Conservation (phyloP, 2,329 filamentous ascomycete genomes). For the Aotearoamyces nothofagi region DNA sequence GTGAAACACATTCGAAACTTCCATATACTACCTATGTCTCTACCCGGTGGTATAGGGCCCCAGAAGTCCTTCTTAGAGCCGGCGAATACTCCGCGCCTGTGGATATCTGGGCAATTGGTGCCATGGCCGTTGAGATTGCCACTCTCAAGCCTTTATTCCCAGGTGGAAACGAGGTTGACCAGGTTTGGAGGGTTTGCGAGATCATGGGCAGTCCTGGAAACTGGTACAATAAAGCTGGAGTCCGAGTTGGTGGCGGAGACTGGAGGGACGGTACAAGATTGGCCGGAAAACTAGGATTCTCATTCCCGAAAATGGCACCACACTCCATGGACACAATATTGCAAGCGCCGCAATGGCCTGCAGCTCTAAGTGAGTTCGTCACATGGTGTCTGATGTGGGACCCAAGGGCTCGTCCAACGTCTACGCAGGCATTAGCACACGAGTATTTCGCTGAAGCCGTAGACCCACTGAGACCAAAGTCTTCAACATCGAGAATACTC, state of each 20-base stretch:
- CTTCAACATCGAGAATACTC: conserved; percentile 67
- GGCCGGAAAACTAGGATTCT: conserved; percentile 93
- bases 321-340: conserved; percentile 93
- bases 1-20: conserved; percentile 90
- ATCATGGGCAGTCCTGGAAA: conserved; percentile 98
- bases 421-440: conserved; percentile 83
- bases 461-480: conserved; percentile 85
- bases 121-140: conserved; percentile 96
- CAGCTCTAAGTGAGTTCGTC: conserved; percentile 78
- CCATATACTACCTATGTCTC: conserved; percentile 98
- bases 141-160: conserved; percentile 95
- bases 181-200: conserved; percentile 97
- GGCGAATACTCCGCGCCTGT: conserved; percentile 96
- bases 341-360: conserved; percentile 80
- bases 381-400: conserved; percentile 99
- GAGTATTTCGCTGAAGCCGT: conserved; percentile 90
- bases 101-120: conserved; percentile 96
- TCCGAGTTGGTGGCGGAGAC: conserved; percentile 81
- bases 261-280: conserved; percentile 91
- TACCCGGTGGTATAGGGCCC: conserved; percentile 87
- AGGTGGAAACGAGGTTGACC: conserved; percentile 94
- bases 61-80: conserved; percentile 82
- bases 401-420: conserved; percentile 80
- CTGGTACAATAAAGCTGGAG: conserved; percentile 89
- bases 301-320: conserved; percentile 98